These are phyloP conservation scores for Mikania micrantha DNA, from an alignment of 129 eudicot genomes.

Conservation along the genomic window DNA sequence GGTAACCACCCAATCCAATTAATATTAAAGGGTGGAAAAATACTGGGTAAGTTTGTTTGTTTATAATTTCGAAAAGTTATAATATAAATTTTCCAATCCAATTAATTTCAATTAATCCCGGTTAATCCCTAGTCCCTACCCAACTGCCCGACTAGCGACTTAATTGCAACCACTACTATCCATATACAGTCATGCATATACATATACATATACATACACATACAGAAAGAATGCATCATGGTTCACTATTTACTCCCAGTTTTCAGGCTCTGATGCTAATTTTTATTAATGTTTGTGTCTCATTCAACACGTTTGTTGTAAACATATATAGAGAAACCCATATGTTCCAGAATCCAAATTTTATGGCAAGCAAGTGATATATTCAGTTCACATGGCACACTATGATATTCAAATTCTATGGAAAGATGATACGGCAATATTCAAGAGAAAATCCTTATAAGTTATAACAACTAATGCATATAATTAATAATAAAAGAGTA, in stretches of 20 bases:
- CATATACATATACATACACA: background rate
- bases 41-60: too few relatives aligned
- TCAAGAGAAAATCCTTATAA: background rate
- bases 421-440: background rate
- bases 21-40: too few relatives aligned
- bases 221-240: background rate
- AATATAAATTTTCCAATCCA: too few relatives aligned
- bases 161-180: background rate
- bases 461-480: background rate
- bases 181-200: background rate
- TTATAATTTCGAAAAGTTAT: too few relatives aligned
- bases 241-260: background rate
- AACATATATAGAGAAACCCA: background rate
- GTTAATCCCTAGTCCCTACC: too few relatives aligned
- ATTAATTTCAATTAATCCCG: too few relatives aligned
- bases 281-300: background rate
- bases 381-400: background rate
- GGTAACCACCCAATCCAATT: too few relatives aligned
- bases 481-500: background rate
- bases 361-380: conserved; percentile 8
- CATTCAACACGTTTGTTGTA: background rate
- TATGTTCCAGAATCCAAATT: conserved; percentile 1
- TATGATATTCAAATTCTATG: background rate
- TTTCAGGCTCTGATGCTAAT: background rate
- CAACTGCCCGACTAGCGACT: too few relatives aligned